A percentile compares a stretch with the other conserved stretches of the same genome.
Conservation (phyloP, 441 rosid species). For the Populus tomentosa region DNA sequence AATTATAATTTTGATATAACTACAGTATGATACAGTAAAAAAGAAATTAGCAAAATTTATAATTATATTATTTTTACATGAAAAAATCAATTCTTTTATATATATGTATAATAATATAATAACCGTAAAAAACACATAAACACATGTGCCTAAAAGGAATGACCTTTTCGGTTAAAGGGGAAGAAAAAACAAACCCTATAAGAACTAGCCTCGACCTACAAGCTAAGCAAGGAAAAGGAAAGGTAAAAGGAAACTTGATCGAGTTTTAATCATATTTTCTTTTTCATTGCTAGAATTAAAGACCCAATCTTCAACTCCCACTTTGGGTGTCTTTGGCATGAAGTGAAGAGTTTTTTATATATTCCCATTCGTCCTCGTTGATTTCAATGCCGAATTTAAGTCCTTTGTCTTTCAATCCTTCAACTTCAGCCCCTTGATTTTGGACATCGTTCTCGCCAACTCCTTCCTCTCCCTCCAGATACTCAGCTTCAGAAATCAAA, state of each 20-base stretch:
- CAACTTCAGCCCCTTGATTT: not conserved
- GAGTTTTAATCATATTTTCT: not conserved
- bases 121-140: no score
- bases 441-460: not conserved
- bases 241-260: no score
- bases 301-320: not conserved
- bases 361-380: not conserved
- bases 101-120: no score
- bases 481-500: not conserved
- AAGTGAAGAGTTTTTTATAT: not conserved
- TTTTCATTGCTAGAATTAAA: not conserved
- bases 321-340: not conserved
- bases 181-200: not conserved
- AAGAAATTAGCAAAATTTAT: no score
- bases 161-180: no score
- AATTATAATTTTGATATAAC: no score
- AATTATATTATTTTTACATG: no score
- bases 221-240: not conserved
- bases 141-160: no score
- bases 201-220: not conserved
- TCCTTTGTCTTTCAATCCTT: not conserved
- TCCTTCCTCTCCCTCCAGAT: not conserved
- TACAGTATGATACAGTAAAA: no score
- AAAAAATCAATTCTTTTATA: no score
- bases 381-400: not conserved